Evolutionary conservation across 352 stramenopile genomes (phyloP), one percentile per base, ranked within the genome.

Genomic region (Thraustochytrium striatum): DNA sequence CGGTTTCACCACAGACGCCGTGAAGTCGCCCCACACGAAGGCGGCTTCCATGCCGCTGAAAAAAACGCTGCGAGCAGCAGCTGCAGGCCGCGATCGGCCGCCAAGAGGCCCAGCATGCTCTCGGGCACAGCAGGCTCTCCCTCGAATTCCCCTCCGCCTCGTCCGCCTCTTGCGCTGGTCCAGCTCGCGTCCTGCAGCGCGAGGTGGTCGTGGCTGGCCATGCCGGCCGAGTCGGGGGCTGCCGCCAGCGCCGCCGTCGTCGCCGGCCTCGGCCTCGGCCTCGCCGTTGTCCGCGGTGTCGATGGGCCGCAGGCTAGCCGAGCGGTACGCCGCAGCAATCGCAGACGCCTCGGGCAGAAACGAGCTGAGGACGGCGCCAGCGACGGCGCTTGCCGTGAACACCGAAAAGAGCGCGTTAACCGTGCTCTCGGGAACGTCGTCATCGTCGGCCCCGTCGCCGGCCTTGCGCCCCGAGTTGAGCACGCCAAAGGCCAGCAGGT

Each of bases 41-140:
- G 65, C 65, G 1, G 65, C 32, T 43, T 75, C 32, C 0, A 3
- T 7, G 11, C 65, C 65, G 36, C 65, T 75, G 36, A 41, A 75
- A 61, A 21, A 44, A 75, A 75, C 5, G 68, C 3, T 7, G 65
- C 30, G 5, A 75, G 8, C 2, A 75, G 65, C 44, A 58, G 43
- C 19, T 39, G 39, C 8, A 75, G 50, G 0, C 13, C 32, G 5
- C 25, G 13, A 32, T 75, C 59, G 25, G 5, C 9, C 33, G n/a
- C 21, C 16, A 70, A 33, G 5, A 65, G 35, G 7, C 7, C 3
- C 36, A 41, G n/a, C 7, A 65, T 65, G n/a, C n/a, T n/a, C n/a
- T n/a, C n/a, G n/a, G n/a, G n/a, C n/a, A n/a, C n/a, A n/a, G n/a
- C n/a, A n/a, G n/a, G n/a, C n/a, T n/a, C n/a, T n/a, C n/a, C n/a